Evolutionary conservation across 257 asterid genomes (phyloP).

Genomic region (Lantana camara): DNA sequence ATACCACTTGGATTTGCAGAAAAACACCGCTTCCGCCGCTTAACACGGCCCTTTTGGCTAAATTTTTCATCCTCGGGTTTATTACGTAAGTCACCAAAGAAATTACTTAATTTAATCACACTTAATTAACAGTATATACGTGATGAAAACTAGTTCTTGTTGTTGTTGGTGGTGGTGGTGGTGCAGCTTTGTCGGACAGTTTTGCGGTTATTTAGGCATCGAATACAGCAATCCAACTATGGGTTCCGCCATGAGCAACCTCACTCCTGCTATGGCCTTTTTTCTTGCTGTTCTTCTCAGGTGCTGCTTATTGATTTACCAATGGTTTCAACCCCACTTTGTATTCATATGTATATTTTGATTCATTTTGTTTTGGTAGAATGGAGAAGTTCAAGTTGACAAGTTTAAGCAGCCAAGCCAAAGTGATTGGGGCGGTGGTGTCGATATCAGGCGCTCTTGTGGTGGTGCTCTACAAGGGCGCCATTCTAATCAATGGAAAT

Average conservation of each 20-base stretch:
- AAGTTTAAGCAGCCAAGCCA: constrained; percentile 40
- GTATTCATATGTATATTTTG: background rate
- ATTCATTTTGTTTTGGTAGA: constrained; percentile 13
- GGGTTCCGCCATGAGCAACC: constrained; percentile 39
- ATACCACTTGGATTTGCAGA: background rate
- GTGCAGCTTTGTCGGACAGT: constrained; percentile 31
- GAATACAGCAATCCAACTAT: constrained; percentile 40
- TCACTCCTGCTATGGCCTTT: constrained; percentile 38
- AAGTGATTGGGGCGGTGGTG: constrained; percentile 40
- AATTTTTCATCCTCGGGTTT: constrained; percentile 35
- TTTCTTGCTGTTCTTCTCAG: constrained; percentile 41
- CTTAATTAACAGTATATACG: too few species aligned
- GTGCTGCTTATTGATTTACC: background rate
- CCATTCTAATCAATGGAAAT: constrained; percentile 21
- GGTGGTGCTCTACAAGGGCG: constrained; percentile 51
- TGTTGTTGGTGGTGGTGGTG: too few species aligned
- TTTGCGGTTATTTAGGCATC: constrained; percentile 28
- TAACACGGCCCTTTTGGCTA: constrained; percentile 20
- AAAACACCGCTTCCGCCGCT: constrained; percentile 28
- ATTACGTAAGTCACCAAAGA: constrained; percentile 26
- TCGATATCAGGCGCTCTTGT: constrained; percentile 51
- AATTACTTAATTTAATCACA: background rate
- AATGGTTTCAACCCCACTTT: background rate
- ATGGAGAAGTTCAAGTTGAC: constrained; percentile 45
- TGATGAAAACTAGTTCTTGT: background rate